Base-by-base conservation (phyloP, 257 asterid genomes). In the Gynochthodes officinalis region DNA sequence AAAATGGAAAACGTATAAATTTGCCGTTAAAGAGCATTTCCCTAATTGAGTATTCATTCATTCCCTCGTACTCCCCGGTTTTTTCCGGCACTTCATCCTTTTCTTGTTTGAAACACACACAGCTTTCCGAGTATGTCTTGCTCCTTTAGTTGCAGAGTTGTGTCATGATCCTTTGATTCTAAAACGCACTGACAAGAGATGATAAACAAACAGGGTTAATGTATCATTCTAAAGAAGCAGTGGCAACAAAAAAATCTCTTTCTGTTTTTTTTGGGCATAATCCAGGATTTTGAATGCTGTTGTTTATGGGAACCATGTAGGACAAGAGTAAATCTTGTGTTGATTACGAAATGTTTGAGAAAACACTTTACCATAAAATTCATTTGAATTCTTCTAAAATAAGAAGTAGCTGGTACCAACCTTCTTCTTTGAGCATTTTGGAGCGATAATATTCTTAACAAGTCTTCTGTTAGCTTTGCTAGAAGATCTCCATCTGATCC, bases 401-500 rank as follows among this genome's bases (percentile, higher is more conserved):
- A n/a, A n/a, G n/a, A n/a, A n/a, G n/a, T n/a, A n/a, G n/a, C 5
- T 65, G 37, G 5, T 21, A 46, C 25, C n/a, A 33, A 69, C 73
- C 77, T 52, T 64, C 59, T 74, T 54, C 50, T 30, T 42, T 19
- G 59, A 30, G 44, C 55, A 42, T 35, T 42, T 18, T 28, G 60
- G n/a, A 53, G 32, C 30, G 73, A n/a, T 39, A 32, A 15, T 43
- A 62, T 27, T 54, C 44, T 69, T 33, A 8, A 37, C 55, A n/a
- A 21, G 46, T 40, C 54, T 69, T 69, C 46, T 58, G 64, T 64
- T 59, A 62, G 25, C 50, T 69, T 37, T 64, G 21, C 49, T 28
- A 27, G 73, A 64, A 69, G 72, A 55, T n/a, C 43, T 74, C 67
- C 50, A 28, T 69, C 69, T 48, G 50, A 64, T 64, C 59, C 33